Evolutionary conservation across 805 yeast species (phyloP), one percentile per base, ranked within the genome.

Genomic region (Saturnispora dispora): DNA sequence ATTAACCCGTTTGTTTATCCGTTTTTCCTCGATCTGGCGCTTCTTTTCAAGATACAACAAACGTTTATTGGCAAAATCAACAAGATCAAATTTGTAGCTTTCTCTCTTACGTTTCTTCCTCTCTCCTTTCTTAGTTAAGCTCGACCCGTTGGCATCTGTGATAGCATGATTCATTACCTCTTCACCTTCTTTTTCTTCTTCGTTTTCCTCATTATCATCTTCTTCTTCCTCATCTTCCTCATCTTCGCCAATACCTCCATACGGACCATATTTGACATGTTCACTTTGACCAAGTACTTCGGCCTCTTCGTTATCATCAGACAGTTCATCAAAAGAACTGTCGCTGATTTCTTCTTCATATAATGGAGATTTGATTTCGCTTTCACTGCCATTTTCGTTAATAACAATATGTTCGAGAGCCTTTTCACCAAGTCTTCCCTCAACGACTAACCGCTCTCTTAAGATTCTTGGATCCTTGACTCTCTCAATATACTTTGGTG

Each of bases 361-460:
- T 17, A 48, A 17, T 7, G 53, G 47, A 13, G 50, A 47, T n/a
- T 11, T 20, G 1, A 47, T 15, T 15, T 45, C 17, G 4, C 27
- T 17, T 7, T 45, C 45, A 40, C 23, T 37, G 22, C 44, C 17
- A 33, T 18, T 27, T 4, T 48, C 50, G n/a, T 45, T 51, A 13
- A 32, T 35, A 17, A 63, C 69, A 70, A 86, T 71, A 48, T 78
- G 73, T 54, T 84, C 79, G 46, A 91, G 66, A 0, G 96, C 95
- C 48, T 71, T 72, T 63, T 90, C 96, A 3, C 91, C 93, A 48
- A 81, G 70, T 51, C 86, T 72, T 30, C 95, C 86, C 63, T 91
- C 97, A 47, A 81, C 82, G 2, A 88, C 90, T 48, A 90, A 71
- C 58, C 78, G 78, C 51, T 85, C 78, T 55, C 91, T 74, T 50